Evolutionary conservation across 371 early-diverging fungal genomes (phyloP).

Genomic region (Mucor saturninus): DNA sequence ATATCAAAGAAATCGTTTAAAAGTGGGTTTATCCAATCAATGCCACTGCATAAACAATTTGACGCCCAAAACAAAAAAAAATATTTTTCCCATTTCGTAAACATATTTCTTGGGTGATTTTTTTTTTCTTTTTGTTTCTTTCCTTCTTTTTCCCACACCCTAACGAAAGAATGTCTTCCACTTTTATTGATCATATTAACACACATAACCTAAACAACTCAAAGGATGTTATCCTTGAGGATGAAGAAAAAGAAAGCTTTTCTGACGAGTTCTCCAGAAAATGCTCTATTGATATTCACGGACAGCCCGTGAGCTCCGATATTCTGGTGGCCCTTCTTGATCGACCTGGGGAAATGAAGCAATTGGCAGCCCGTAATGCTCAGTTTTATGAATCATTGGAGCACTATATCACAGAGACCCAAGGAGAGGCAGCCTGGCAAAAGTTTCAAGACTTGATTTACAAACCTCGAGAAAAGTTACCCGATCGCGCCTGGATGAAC

Average conservation of each 20-base stretch:
- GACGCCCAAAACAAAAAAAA: constrained; percentile 6
- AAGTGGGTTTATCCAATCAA: constrained; percentile 11
- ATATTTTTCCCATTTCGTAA: constrained; percentile 8
- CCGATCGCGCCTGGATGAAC: constrained; percentile 46
- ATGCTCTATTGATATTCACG: constrained; percentile 40
- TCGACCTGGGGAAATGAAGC: constrained; percentile 43
- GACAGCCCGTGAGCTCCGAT: constrained; percentile 36
- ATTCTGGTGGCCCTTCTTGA: constrained; percentile 49
- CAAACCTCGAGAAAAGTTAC: constrained; percentile 43
- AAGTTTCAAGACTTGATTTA: constrained; percentile 43
- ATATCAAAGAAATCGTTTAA: not conserved
- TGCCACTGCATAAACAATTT: constrained; percentile 10
- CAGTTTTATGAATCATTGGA: constrained; percentile 42
- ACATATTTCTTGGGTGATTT: constrained; percentile 21
- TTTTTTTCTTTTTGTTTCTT: constrained; percentile 9
- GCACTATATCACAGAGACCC: constrained; percentile 44
- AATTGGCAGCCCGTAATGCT: constrained; percentile 32
- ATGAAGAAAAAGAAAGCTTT: constrained; percentile 10
- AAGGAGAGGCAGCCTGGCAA: constrained; percentile 42
- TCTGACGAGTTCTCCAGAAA: constrained; percentile 9
- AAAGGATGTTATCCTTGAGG: constrained; percentile 13
- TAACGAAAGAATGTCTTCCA: constrained; percentile 15
- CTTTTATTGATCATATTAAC: constrained; percentile 12
- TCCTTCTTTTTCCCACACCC: constrained; percentile 7
- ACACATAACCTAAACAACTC: constrained; percentile 6